Evolutionary conservation across 108 stramenopile genomes (phyloP), one percentile per base, ranked within the genome.

Genomic region (Cyclotella sp.): DNA sequence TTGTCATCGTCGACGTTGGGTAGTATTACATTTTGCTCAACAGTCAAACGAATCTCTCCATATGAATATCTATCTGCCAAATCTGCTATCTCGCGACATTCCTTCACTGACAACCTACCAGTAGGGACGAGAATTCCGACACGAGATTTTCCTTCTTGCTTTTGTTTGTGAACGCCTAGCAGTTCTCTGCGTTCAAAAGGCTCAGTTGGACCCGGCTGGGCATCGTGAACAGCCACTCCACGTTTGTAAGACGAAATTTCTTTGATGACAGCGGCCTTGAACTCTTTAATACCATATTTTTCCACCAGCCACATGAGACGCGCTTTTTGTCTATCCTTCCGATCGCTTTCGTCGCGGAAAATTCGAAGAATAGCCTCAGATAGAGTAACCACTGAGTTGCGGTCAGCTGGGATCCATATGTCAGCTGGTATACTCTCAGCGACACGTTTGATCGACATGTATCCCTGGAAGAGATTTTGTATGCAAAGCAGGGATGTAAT

Each of bases 291-390:
- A 54, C 96, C 96, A 58, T 93, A 95, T 78, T 95, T 86, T 69
- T 98, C 96, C 24, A 98, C 92, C 47, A 98, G 85, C 90, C 89
- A 97, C 94, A 97, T 94, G 28, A 98, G 75, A 47, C 97, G 91
- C 13, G 95, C 90, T 77, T 94, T 92, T 63, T 95, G 94, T 9
- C 97, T 85, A 70, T 97, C 83, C 68, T 92, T 88, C 10, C 97
- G 93, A 18, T 93, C 85, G 12, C 91, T 82, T 68, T 96, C 91
- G 70, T 98, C 95, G 29, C 97, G 91, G 86, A 97, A 98, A 58
- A 95, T 79, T 28, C 89, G 82, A 18, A 96, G 87, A 65, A 97
- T 85, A 47, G 92, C 93, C 66, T 96, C 89, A 40, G 85, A 85
- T 19, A 98, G 81, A 30, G 89, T 87, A 11, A 95, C 92, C 1